Evolutionary conservation across 1,284 basidiomycete species (phyloP).

Genomic region (Ustilago tritici): DNA sequence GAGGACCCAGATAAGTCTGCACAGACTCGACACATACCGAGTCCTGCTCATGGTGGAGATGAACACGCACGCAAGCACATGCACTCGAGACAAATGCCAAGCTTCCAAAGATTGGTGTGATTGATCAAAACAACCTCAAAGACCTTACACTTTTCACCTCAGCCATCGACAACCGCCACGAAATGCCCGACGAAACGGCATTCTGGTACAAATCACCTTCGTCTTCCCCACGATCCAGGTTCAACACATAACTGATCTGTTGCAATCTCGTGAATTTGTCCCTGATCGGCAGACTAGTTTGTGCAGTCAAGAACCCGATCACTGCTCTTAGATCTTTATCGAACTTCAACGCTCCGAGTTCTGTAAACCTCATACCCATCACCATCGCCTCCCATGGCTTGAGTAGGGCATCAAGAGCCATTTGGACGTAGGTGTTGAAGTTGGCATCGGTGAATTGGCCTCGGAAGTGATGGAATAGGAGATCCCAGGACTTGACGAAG

Average conservation of each 20-base stretch:
- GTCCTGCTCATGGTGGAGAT: too few species aligned
- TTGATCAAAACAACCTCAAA: slow-evolving; percentile 23
- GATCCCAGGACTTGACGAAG: slow-evolving; percentile 86
- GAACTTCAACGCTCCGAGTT: slow-evolving; percentile 97
- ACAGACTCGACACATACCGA: too few species aligned
- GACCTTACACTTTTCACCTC: slow-evolving; percentile 55
- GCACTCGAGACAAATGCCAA: neutral
- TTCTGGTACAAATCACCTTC: slow-evolving; percentile 72
- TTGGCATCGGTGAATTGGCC: slow-evolving; percentile 87
- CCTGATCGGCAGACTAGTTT: slow-evolving; percentile 82
- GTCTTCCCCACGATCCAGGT: slow-evolving; percentile 89
- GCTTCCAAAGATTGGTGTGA: too few species aligned
- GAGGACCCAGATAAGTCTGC: too few species aligned
- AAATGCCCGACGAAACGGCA: slow-evolving; percentile 51
- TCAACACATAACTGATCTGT: slow-evolving; percentile 91
- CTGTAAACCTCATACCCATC: slow-evolving; percentile 84
- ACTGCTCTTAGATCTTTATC: slow-evolving; percentile 91
- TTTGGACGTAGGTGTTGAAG: slow-evolving; percentile 84
- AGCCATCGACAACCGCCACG: slow-evolving; percentile 59
- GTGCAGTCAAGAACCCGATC: slow-evolving; percentile 83
- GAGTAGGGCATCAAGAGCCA: slow-evolving; percentile 86
- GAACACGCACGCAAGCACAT: neutral
- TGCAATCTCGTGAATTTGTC: slow-evolving; percentile 92
- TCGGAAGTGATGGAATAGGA: slow-evolving; percentile 75
- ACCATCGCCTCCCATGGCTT: slow-evolving; percentile 93